Conservation (phyloP, 2,329 filamentous ascomycete genomes). For the Alternaria angustiovoidea region DNA sequence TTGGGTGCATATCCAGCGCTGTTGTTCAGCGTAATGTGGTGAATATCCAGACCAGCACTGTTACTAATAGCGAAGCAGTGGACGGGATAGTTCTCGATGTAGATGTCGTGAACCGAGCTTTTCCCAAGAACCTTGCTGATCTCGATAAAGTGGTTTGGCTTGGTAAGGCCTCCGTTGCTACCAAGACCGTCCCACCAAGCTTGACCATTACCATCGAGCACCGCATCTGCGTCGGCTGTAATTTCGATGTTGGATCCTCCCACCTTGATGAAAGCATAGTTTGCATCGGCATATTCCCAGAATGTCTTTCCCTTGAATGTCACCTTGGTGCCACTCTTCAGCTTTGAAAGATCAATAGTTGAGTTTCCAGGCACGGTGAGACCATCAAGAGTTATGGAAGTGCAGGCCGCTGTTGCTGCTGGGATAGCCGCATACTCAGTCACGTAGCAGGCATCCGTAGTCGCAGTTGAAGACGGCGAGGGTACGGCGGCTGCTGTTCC, state of each 20-base stretch:
- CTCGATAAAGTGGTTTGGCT: slow-evolving; percentile 47
- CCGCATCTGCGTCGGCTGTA: slow-evolving; percentile 49
- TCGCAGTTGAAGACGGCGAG: not conserved
- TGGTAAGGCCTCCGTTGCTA: slow-evolving; percentile 55
- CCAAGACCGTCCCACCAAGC: slow-evolving; percentile 47
- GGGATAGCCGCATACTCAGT: slow-evolving; percentile 28
- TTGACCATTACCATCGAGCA: slow-evolving; percentile 33
- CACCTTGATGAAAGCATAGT: slow-evolving; percentile 44
- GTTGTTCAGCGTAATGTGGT: slow-evolving; percentile 63
- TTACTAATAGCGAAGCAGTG: slow-evolving; percentile 59
- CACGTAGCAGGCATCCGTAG: slow-evolving; percentile 28
- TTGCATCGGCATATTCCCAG: slow-evolving; percentile 46
- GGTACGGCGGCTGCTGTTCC: slow-evolving; percentile 12
- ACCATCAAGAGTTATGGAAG: slow-evolving; percentile 52
- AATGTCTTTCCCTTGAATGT: slow-evolving; percentile 44
- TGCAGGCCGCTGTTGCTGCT: slow-evolving; percentile 53
- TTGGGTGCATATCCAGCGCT: slow-evolving; percentile 58
- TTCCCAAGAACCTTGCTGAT: slow-evolving; percentile 50
- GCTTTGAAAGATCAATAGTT: slow-evolving; percentile 51
- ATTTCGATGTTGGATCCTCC: slow-evolving; percentile 53
- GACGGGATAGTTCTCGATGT: slow-evolving; percentile 62
- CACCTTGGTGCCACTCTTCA: slow-evolving; percentile 54
- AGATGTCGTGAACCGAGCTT: slow-evolving; percentile 53
- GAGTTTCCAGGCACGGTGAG: slow-evolving; percentile 50
- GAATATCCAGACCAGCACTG: slow-evolving; percentile 53